Conservation (phyloP, 805 yeast genomes). For the Gaillardinia entomophila region DNA sequence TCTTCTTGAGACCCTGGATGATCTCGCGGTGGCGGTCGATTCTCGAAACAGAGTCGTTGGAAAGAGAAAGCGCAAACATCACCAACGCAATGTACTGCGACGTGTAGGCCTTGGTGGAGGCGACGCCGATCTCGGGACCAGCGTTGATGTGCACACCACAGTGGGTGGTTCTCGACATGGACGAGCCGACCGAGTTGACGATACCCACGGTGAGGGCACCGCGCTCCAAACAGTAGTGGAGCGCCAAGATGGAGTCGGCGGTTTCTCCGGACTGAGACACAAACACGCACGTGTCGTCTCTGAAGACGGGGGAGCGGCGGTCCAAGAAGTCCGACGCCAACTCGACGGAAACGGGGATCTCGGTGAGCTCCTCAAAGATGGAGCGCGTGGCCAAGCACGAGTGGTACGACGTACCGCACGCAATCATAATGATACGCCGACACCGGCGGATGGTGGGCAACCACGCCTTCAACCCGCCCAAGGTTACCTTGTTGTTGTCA, state of each 20-base stretch:
- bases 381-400: slow-evolving; percentile 97
- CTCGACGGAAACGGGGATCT: slow-evolving; percentile 88
- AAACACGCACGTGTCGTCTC: slow-evolving; percentile 96
- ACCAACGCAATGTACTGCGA: slow-evolving; percentile 96
- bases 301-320: slow-evolving; percentile 92
- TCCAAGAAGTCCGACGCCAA: slow-evolving; percentile 93
- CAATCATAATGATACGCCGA: slow-evolving; percentile 94
- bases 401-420: slow-evolving; percentile 99
- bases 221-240: slow-evolving; percentile 91
- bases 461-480: slow-evolving; percentile 87
- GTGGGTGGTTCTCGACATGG: slow-evolving; percentile 93
- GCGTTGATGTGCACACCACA: slow-evolving; percentile 99
- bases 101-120: slow-evolving; percentile 97
- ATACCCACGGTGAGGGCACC: slow-evolving; percentile 98
- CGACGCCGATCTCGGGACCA: slow-evolving; percentile 99
- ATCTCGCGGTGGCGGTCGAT: slow-evolving; percentile 74
- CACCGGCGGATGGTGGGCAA: slow-evolving; percentile 88
- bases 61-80: slow-evolving; percentile 91
- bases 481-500: slow-evolving; percentile 63
- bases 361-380: slow-evolving; percentile 92
- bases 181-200: slow-evolving; percentile 95
- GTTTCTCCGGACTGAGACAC: slow-evolving; percentile 99
- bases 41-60: slow-evolving; percentile 83
- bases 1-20: slow-evolving; percentile 74
- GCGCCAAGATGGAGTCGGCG: slow-evolving; percentile 92